Evolutionary conservation across 768 basidiomycete species (phyloP), one percentile per base, ranked within the genome.

Genomic region (Mycena haematopus): DNA sequence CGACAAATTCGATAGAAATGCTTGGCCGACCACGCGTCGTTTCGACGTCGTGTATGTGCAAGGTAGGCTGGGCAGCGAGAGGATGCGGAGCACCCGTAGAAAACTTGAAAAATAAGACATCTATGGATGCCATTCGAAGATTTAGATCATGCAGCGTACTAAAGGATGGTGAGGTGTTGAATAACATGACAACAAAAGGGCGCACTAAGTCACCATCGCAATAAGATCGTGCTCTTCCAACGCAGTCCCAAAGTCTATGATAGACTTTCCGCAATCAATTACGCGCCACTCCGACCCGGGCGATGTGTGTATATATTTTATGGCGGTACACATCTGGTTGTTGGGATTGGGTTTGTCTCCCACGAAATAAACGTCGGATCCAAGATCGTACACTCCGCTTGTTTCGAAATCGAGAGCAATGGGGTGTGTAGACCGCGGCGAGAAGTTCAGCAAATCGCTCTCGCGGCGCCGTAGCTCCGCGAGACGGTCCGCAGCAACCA

Each of bases 151-250:
- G 45, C 8, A n/a, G 24, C 19, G 61, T 57, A 21, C 61, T 62
- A 21, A 35, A 27, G 24, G 6, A 8, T 52, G 2, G 22, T 42
- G 13, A 52, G 44, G 38, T 11, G 19, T 15, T 7, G n/a, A 17
- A 8, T 9, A 15, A 33, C 15, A 36, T 0, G 17, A 40, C 22
- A 40, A 21, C 2, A 7, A 53, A 14, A 6, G 5, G 17, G 56
- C 62, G 6, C 38, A 60, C 59, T 49, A 61, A 13, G 60, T 66
- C 10, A 56, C 57, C 14, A 66, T 45, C 7, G 61, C 65, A 35
- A 66, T 66, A 3, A 66, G 57, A 46, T 66, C 61, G 35, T 62
- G 56, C 36, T 66, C 65, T 17, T 55, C 60, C 47, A 66, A 25
- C 4, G 60, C 35, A 15, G 49, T 56, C 33, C 60, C 60, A 22